phyloP scores from a whole-genome alignment of 1,139 yeast genomes.

The Blastobotrys buckinghamii region DNA sequence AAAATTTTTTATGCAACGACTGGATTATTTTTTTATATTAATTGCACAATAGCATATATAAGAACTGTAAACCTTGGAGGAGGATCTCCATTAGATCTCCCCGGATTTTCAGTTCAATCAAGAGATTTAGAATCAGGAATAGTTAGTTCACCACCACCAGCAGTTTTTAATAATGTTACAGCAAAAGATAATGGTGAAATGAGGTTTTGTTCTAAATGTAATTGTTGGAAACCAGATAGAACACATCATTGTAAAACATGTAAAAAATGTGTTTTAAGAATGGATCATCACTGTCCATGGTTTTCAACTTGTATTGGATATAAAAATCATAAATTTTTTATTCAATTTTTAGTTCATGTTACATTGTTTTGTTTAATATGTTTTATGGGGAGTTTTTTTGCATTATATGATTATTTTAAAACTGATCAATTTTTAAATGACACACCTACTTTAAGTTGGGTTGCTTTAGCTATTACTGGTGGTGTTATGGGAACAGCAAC shows the following conservation, averaged over 20 bases:
- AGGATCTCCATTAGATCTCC: slow-evolving; percentile 38
- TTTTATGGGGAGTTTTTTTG: slow-evolving; percentile 36
- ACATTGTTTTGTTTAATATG: slow-evolving; percentile 45
- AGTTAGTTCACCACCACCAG: slow-evolving; percentile 34
- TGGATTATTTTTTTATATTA: slow-evolving; percentile 27
- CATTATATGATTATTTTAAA: slow-evolving; percentile 48
- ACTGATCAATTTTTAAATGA: slow-evolving; percentile 44
- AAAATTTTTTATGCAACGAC: slow-evolving; percentile 17
- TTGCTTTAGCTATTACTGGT: slow-evolving; percentile 55
- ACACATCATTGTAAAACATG: slow-evolving; percentile 40
- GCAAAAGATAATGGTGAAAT: slow-evolving; percentile 43
- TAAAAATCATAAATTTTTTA: slow-evolving; percentile 68
- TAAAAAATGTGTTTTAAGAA: slow-evolving; percentile 33
- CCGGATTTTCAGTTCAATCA: slow-evolving; percentile 21
- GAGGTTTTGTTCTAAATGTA: slow-evolving; percentile 67
- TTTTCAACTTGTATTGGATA: slow-evolving; percentile 85
- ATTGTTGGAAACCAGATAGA: slow-evolving; percentile 89
- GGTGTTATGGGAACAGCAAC: slow-evolving; percentile 62
- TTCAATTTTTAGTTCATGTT: slow-evolving; percentile 64
- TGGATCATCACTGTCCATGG: slow-evolving; percentile 97
- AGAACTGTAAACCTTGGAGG: slow-evolving; percentile 54
- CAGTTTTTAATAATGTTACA: slow-evolving; percentile 32
- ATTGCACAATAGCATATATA: slow-evolving; percentile 43
- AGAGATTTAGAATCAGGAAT: slow-evolving; percentile 21
- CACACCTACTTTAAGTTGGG: slow-evolving; percentile 40